Evolutionary conservation across 1,139 yeast genomes (phyloP).

Genomic region (Candida sojae): DNA sequence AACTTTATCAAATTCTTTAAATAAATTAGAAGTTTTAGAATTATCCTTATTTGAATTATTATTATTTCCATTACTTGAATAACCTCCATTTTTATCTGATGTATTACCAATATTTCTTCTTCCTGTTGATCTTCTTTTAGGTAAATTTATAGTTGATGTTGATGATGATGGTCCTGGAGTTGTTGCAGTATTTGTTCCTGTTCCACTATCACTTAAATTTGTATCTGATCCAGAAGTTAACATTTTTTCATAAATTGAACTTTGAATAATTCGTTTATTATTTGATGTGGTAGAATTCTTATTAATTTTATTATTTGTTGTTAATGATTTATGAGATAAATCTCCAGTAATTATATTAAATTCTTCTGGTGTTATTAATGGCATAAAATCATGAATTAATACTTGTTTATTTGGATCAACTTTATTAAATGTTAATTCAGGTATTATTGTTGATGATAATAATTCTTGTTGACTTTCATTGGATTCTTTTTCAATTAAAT

Average conservation of each 20-base stretch:
- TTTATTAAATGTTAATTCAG: neutral
- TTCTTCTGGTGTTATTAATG: slow-evolving; percentile 38
- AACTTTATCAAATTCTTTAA: slow-evolving; percentile 15
- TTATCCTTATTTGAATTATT: slow-evolving; percentile 2
- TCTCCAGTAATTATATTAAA: slow-evolving; percentile 45
- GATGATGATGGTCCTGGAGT: slow-evolving; percentile 7
- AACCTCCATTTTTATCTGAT: neutral
- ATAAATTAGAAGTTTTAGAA: slow-evolving; percentile 8
- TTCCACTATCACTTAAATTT: slow-evolving; percentile 19
- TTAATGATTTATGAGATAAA: slow-evolving; percentile 26
- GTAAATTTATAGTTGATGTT: neutral
- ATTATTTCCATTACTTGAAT: neutral
- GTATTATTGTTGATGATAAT: neutral
- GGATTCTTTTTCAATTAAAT: slow-evolving; percentile 15
- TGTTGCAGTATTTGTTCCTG: slow-evolving; percentile 13
- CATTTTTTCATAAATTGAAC: slow-evolving; percentile 38
- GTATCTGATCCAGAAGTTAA: slow-evolving; percentile 48
- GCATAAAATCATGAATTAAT: slow-evolving; percentile 47
- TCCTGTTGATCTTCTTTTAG: slow-evolving; percentile 4
- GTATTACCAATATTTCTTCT: slow-evolving; percentile 10
- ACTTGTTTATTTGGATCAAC: neutral
- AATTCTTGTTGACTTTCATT: neutral
- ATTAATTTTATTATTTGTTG: slow-evolving; percentile 6
- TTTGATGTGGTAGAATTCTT: slow-evolving; percentile 14
- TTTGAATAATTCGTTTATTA: slow-evolving; percentile 44